Evolutionary conservation across 1,284 basidiomycete genomes (phyloP).

Genomic region (Somion occarium): DNA sequence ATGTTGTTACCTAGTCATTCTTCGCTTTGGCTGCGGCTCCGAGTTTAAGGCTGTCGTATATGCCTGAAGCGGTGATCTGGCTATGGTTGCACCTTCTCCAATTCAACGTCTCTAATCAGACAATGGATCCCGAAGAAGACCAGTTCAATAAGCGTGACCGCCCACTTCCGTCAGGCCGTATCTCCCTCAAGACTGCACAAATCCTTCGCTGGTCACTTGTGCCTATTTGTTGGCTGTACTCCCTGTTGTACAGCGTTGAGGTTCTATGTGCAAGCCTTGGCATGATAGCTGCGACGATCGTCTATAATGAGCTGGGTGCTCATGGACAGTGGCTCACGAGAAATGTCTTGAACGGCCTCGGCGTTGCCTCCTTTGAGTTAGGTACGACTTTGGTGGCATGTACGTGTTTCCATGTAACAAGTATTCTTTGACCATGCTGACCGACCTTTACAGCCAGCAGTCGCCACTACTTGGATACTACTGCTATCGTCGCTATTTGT

Average conservation of each 20-base stretch:
- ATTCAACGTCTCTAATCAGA: constrained; percentile 38
- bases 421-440: background rate
- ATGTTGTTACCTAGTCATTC: constrained; percentile 23
- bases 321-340: constrained; percentile 33
- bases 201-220: constrained; percentile 32
- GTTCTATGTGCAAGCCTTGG: constrained; percentile 27
- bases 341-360: constrained; percentile 32
- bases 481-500: constrained; percentile 5
- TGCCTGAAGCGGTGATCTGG: constrained; percentile 29
- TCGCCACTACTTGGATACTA: background rate
- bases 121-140: constrained; percentile 34
- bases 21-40: constrained; percentile 30
- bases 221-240: constrained; percentile 28
- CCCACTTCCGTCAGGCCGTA: constrained; percentile 39
- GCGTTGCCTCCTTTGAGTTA: constrained; percentile 33
- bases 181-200: constrained; percentile 27
- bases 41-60: constrained; percentile 10
- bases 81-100: constrained; percentile 41
- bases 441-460: background rate
- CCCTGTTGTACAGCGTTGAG: constrained; percentile 25
- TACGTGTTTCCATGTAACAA: constrained; percentile 18
- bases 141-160: constrained; percentile 37
- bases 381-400: constrained; percentile 35
- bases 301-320: constrained; percentile 34
- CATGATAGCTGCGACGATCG: constrained; percentile 24